Evolutionary conservation across 2,329 filamentous ascomycete genomes (phyloP), one percentile per base, ranked within the genome.

Genomic region (Chalaropsis thielavioides): DNA sequence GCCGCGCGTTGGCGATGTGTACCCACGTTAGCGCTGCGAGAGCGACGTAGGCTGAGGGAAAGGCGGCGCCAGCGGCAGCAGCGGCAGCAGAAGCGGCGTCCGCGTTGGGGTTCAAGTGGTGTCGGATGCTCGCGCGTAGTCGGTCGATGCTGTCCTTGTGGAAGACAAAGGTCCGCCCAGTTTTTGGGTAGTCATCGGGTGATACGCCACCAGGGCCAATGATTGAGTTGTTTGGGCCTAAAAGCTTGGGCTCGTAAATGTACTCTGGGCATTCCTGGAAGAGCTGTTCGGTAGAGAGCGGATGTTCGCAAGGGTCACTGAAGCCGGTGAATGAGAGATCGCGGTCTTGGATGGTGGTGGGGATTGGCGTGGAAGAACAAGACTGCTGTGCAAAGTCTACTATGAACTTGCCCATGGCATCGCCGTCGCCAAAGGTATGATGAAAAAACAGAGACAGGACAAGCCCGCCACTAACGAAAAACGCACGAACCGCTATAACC

Each of bases 81-180:
- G 51, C 51, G 10, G 51, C 51, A n/a, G 51, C 27, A 17, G 51
- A 31, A 7, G 24, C 51, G 22, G 51, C 2, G 51, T 35, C 15
- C 6, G 24, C 5, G 4, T 41, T 44, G 8, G 64, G 58, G 17
- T 51, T 19, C 5, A 67, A 44, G 41, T 66, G 62, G 38, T 41
- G 17, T 40, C 64, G 68, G 11, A 73, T 68, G 6, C 72, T 62
- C 1, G 68, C 61, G 46, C 73, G 71, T 2, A 78, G 72, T 61
- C 70, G 44, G n/a, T 69, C 68, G 10, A 78, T 71, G 19, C 71
- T 72, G 2, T 70, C 68, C 15, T 70, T 72, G 17, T 67, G 70
- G 64, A 79, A 77, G 15, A 75, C 72, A 67, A 78, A 78, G 24
- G 78, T 75, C 58, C 73, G 75, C 62, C 76, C 75, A n/a, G 71